Conservation (phyloP, 2,329 filamentous ascomycete genomes). For the Chaetothyriales sp. region DNA sequence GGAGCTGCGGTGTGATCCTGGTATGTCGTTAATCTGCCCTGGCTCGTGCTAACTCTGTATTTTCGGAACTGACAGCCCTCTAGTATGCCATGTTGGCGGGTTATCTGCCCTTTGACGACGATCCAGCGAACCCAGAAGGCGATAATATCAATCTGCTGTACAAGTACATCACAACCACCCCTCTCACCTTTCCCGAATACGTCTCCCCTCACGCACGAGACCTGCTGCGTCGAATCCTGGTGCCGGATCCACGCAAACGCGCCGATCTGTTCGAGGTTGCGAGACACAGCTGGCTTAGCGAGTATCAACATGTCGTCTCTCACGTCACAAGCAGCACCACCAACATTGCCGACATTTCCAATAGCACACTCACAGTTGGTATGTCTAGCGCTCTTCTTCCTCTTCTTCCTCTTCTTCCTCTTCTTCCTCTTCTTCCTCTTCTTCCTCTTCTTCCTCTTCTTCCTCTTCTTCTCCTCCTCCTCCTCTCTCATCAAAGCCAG, state of each 20-base stretch:
- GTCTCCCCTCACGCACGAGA: slow-evolving; percentile 93
- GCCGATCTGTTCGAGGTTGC: slow-evolving; percentile 96
- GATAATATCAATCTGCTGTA: slow-evolving; percentile 98
- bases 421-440: no score
- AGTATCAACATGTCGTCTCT: slow-evolving; percentile 90
- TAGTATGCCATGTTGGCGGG: slow-evolving; percentile 98
- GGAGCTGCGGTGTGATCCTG: slow-evolving; percentile 97
- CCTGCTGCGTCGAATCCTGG: slow-evolving; percentile 77
- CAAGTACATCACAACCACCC: slow-evolving; percentile 97
- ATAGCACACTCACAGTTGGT: slow-evolving; percentile 52
- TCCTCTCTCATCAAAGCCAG: slow-evolving; percentile 1
- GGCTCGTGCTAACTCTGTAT: background rate
- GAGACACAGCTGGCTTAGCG: slow-evolving; percentile 92
- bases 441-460: no score
- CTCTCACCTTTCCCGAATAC: slow-evolving; percentile 95
- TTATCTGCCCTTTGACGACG: slow-evolving; percentile 94
- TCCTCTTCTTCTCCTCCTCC: slow-evolving; percentile 2
- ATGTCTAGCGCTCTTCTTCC: slow-evolving; percentile 20
- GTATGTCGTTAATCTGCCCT: slow-evolving; percentile 41
- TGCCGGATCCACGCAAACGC: slow-evolving; percentile 85
- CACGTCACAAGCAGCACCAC: slow-evolving; percentile 95
- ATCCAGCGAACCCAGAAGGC: slow-evolving; percentile 93
- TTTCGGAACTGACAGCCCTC: slow-evolving; percentile 7
- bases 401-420: no score
- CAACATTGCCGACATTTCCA: slow-evolving; percentile 68